These are phyloP conservation scores for Colletotrichum lindemuthianum DNA, from an alignment of 2,329 filamentous ascomycete species.

Conservation along the genomic window DNA sequence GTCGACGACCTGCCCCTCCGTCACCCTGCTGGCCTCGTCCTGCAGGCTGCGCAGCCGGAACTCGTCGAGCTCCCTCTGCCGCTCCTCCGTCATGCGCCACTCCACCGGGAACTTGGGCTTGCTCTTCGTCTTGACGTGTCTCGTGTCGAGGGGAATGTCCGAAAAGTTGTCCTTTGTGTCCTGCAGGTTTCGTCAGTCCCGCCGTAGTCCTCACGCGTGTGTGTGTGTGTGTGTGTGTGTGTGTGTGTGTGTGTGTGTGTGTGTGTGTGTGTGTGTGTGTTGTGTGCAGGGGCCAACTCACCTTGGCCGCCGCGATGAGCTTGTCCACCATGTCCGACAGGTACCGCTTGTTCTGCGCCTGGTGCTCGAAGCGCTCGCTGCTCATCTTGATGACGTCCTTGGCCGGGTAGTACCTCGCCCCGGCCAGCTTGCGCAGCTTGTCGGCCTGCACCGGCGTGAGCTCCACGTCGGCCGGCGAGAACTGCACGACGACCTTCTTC, in stretches of 20 bases:
- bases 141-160: conserved; percentile 88
- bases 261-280: background rate
- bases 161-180: conserved; percentile 83
- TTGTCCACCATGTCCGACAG: conserved; percentile 80
- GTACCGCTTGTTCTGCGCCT: conserved; percentile 97
- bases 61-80: conserved; percentile 72
- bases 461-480: conserved; percentile 77
- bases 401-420: conserved; percentile 86
- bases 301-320: conserved; percentile 79
- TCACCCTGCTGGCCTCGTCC: conserved; percentile 63
- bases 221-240: background rate
- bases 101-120: conserved; percentile 79
- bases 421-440: conserved; percentile 90
- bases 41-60: conserved; percentile 62
- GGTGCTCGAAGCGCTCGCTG: conserved; percentile 86
- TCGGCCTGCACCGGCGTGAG: conserved; percentile 74
- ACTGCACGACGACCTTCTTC: conserved; percentile 94
- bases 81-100: conserved; percentile 82
- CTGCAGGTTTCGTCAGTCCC: conserved; percentile 46
- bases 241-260: background rate
- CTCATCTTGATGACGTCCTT: conserved; percentile 87
- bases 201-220: background rate
- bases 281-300: conserved; percentile 42
- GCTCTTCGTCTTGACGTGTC: conserved; percentile 79
- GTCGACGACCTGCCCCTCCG: conserved; percentile 68